Percentiles rank a stretch among this genome's conserved stretches.
These are phyloP conservation scores for Termitomyces sp. DNA, from an alignment of 1,284 basidiomycete species.

Conservation along the genomic window DNA sequence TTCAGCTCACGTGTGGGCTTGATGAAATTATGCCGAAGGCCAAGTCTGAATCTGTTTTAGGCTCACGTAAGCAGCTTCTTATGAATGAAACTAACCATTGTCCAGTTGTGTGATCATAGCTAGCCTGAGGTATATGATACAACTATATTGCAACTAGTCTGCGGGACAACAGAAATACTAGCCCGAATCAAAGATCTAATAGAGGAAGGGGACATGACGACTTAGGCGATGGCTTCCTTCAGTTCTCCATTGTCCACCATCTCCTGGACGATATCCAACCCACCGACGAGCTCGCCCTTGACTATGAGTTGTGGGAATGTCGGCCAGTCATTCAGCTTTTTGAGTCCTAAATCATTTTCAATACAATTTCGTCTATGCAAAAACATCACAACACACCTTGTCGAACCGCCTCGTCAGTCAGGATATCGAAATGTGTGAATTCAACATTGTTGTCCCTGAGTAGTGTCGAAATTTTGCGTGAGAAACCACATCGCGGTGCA, in stretches of 20 bases:
- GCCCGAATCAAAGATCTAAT: constrained; percentile 1
- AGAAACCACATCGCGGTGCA: constrained; percentile 89
- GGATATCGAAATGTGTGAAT: constrained; percentile 84
- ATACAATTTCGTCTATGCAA: constrained; percentile 17
- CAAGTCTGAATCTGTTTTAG: too few relatives aligned
- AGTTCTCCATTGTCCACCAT: constrained; percentile 51
- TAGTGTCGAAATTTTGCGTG: constrained; percentile 80
- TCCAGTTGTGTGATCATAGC: neutral
- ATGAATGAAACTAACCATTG: too few relatives aligned
- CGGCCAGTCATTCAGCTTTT: constrained; percentile 84
- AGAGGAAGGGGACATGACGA: neutral
- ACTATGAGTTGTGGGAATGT: constrained; percentile 96
- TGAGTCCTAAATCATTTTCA: constrained; percentile 61
- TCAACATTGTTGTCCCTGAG: constrained; percentile 79
- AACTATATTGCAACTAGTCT: neutral
- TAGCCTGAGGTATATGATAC: constrained; percentile 2
- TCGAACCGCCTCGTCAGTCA: constrained; percentile 68
- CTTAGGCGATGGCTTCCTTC: constrained; percentile 27
- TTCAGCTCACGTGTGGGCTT: too few relatives aligned
- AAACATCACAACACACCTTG: constrained; percentile 37
- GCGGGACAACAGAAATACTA: neutral
- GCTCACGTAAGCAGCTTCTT: neutral
- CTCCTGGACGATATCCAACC: constrained; percentile 84
- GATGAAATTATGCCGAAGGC: too few relatives aligned
- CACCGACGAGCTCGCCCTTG: constrained; percentile 91